Base-by-base conservation (phyloP, 208 protist genomes). In the Acanthamoeba culbertsoni region DNA sequence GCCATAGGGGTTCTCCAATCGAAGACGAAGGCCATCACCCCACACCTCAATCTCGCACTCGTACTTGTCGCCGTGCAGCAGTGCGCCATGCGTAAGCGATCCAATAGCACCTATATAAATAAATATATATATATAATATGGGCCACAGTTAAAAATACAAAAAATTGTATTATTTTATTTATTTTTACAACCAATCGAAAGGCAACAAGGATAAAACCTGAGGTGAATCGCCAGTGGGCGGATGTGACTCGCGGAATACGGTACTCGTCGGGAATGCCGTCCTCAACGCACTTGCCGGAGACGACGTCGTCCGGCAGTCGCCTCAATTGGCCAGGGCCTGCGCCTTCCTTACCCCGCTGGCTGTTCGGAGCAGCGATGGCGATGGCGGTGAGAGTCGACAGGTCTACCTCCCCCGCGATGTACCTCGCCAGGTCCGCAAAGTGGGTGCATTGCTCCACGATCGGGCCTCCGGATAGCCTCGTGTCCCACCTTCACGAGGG, bases 321-420 rank as follows among this genome's bases (percentile, higher is more conserved):
- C 28, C 46, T 57, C 28, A 86, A 33, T 26, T 57, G 40, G 42
- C 75, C 75, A 6, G 42, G n/a, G 2, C 45, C 46, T 0, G 14
- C 16, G 0, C 35, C 12, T 0, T 57, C 46, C 6, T 84, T n/a
- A 26, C 53, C 40, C 23, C 28, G 31, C 18, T 62, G 16, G 53
- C 23, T 46, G 68, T 4, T 55, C 12, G 75, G 42, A 1, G 75
- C 75, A 18, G 43, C 46, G 46, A 86, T 86, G 46, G 75, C 75
- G 46, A 59, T 59, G 46, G 75, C 75, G 10, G 42, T 86, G 23
- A 86, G 45, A 2, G 75, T 59, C 31, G 28, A 23, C 12, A 86
- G 75, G n/a, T 86, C n/a, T n/a, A 86, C 46, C 45, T 86, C 75
- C 31, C 75, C 75, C 12, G 75, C 75, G 31, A 86, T 86, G 75